Evolutionary conservation across 805 yeast species (phyloP), one percentile per base, ranked within the genome.

Genomic region (Candida verbasci): DNA sequence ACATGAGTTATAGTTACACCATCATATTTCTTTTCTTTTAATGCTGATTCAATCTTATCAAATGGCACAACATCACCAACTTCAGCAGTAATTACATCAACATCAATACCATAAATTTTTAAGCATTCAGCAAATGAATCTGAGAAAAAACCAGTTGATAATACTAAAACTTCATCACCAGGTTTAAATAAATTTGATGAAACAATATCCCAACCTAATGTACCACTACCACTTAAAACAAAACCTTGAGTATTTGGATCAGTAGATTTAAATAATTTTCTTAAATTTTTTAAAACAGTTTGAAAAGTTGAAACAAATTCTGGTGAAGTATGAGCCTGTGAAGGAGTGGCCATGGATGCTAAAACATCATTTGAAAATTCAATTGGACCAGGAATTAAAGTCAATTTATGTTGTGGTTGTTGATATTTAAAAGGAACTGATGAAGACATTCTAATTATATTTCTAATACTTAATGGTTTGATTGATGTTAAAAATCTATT

Each of bases 121-220:
- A 91, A 70, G 49, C 83, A 76, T 44, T 85, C 86, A 36, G 47
- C 44, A 35, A 43, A 43, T 11, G 44, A 37, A 57, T 87, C 94
- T 10, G 89, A 78, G 62, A 89, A 89, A 60, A 77, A 89, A 4
- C 97, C 98, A 9, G 97, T 88, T 38, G 93, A 81, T 43, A 91
- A 70, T 20, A 89, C 86, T 47, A 91, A 73, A 6, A 78, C 91
- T 31, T 77, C 72, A 40, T 88, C 95, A 38, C 78, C 80, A 2
- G 73, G 68, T 12, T 42, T 46, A 37, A 86, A 52, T 47, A 88
- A 69, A 62, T 91, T 89, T 23, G 95, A 73, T 17, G 82, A 95
- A 28, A 78, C 81, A 43, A 89, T 67, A 53, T 89, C 97, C 96
- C 96, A 89, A 24, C 97, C 97, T 28, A 89, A 71, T 15, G 97